Base-by-base conservation (phyloP, 163 green algal species). In the Chlorella variabilis region DNA sequence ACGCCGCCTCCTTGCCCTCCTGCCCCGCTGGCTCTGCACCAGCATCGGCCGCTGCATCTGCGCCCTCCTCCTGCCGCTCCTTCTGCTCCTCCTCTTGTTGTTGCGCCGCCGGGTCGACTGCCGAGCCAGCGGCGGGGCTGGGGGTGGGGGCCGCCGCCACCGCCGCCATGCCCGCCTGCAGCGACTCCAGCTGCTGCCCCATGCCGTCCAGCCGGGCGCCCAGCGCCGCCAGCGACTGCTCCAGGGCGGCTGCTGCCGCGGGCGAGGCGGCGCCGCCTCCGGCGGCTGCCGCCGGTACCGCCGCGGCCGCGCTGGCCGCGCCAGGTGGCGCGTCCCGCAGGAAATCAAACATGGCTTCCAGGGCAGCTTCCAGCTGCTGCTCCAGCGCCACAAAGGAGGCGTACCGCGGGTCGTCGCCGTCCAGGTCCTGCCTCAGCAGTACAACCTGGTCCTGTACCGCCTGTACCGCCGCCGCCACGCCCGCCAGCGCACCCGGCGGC, bases 401-500 rank as follows among this genome's bases (percentile, higher is more conserved):
- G 29, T 79, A 69, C 34, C 58, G 38, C 11, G 71, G 15, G 36
- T 79, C 71, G 3, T 25, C 27, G 25, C 54, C 71, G 39, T 79
- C 71, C 36, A 69, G 9, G 54, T 79, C 71, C 56, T 79, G 71
- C 25, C 39, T 51, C 71, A 79, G 71, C 54, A 79, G 23, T 4
- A 79, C 49, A 15, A 79, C 71, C 54, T 79, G 71, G 36, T 79
- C 71, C 36, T 79, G 71, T 42, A 79, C 71, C 36, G 71, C 71
- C 71, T 79, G 71, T 34, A 79, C 36, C 54, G 71, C 71, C 25
- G 71, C 71, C 17, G 71, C 71, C 36, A 69, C 71, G 1, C 25
- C 71, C 25, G 71, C 71, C 51, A 79, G 34, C 25, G 41, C 3
- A 20, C 48, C 49, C 27, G 27, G 71, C 23, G 78, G 36, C 66